Percentiles rank a stretch among this genome's conserved stretches.
phyloP scores from a whole-genome alignment of 2,329 filamentous ascomycete genomes.

The Fusarium dimerum region DNA sequence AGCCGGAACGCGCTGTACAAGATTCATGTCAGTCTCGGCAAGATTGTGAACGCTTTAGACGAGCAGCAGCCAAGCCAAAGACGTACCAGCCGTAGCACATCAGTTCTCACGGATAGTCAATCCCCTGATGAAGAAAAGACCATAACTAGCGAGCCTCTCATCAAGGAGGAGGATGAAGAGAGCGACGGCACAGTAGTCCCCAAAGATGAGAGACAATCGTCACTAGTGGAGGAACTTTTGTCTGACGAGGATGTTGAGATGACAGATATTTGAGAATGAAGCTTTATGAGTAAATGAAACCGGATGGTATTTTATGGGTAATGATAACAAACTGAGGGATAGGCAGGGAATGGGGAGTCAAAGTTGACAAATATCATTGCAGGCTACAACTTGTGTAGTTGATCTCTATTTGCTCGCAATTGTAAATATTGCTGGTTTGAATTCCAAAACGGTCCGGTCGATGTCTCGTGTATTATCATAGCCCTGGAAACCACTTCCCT shows the following conservation, averaged over 20 bases:
- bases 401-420: background rate
- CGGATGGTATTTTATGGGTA: slow-evolving; percentile 19
- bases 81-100: slow-evolving; percentile 47
- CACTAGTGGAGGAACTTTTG: slow-evolving; percentile 42
- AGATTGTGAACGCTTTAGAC: slow-evolving; percentile 64
- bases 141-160: slow-evolving; percentile 42
- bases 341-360: slow-evolving; percentile 9
- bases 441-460: too few relatives aligned
- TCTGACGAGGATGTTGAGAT: slow-evolving; percentile 41
- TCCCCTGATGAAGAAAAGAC: slow-evolving; percentile 42
- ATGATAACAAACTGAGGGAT: slow-evolving; percentile 10
- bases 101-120: slow-evolving; percentile 35
- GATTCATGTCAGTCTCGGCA: slow-evolving; percentile 66
- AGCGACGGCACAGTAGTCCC: slow-evolving; percentile 36
- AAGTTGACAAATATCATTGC: background rate
- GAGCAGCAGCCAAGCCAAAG: slow-evolving; percentile 41
- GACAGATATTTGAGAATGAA: slow-evolving; percentile 24
- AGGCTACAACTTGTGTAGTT: background rate
- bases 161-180: slow-evolving; percentile 52
- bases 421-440: background rate
- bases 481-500: too few relatives aligned
- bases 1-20: slow-evolving; percentile 68
- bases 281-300: slow-evolving; percentile 24
- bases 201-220: slow-evolving; percentile 35
- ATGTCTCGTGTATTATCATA: too few relatives aligned